Evolutionary conservation across 2,329 filamentous ascomycete species (phyloP), one percentile per base, ranked within the genome.

Genomic region (Aspergillus cejpii): DNA sequence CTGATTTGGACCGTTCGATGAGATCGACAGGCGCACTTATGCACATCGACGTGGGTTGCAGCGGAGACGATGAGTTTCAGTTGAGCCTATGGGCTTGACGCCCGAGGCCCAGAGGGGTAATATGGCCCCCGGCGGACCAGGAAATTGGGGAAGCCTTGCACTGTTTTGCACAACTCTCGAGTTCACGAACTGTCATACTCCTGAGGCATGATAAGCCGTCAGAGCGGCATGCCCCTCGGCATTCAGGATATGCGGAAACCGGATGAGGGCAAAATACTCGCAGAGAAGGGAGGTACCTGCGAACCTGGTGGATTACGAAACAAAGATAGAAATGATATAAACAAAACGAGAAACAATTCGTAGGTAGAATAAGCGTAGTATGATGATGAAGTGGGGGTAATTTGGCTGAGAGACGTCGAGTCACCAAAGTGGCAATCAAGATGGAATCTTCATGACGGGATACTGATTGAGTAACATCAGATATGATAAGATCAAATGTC

Each of bases 21-120:
- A 49, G 59, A 62, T 60, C 57, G 53, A 55, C 59, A 57, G 55
- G 54, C 54, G 54, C 55, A 57, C 61, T 61, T 58, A 63, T 63
- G 61, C 61, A 62, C 45, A 55, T 51, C 49, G 55, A 59, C 48
- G 56, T 56, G 53, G 54, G 51, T 52, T 49, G 47, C 44, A 45
- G 47, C 44, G 44, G 50, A 49, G 48, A 34, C 8, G 10, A 20
- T 34, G 8, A 34, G 31, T 17, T 34, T 52, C 40, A 34, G 38
- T 26, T 50, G 46, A 56, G 52, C 52, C 52, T 55, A 56, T 55
- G 49, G 52, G 50, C 53, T 50, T 43, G 44, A 53, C 44, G 53
- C 50, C 52, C 53, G 51, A 50, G 47, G 53, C 53, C 49, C 50
- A 54, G 45, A 46, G 41, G 34, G 49, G 51, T 44, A 53, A 51